Evolutionary conservation across 202 grass and related monocot genomes (phyloP).

Genomic region (Zoysia matrella): DNA sequence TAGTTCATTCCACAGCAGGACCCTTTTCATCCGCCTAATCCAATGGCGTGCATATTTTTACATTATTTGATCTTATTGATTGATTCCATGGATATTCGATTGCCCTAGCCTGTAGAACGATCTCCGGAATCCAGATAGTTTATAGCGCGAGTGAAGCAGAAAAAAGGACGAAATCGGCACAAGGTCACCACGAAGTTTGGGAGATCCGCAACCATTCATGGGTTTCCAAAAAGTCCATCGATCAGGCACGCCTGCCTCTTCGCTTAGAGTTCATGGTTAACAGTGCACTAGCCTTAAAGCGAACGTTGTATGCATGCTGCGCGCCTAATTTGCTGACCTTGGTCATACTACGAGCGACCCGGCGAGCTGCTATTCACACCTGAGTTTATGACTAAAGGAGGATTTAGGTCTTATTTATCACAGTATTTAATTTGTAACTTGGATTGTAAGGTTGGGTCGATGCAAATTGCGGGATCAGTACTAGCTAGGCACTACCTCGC

Average conservation of each 20-base stretch:
- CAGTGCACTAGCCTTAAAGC: background rate
- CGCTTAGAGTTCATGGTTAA: constrained; percentile 27
- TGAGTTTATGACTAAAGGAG: constrained; percentile 23
- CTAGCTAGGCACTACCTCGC: too few species aligned
- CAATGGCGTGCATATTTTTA: background rate
- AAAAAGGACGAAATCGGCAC: constrained; percentile 3
- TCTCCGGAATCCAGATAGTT: background rate
- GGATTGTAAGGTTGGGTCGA: too few species aligned
- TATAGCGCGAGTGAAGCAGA: background rate
- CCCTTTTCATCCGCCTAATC: constrained; percentile 28
- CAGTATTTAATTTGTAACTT: too few species aligned
- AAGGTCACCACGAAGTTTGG: constrained; percentile 40
- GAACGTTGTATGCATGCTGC: constrained; percentile 27
- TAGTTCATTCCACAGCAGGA: background rate
- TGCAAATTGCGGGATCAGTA: too few species aligned
- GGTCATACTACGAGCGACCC: constrained; percentile 21
- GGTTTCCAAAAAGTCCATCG: constrained; percentile 5
- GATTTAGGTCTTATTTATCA: background rate
- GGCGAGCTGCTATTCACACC: constrained; percentile 39
- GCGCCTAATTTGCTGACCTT: constrained; percentile 48
- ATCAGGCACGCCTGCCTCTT: background rate
- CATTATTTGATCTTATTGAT: too few species aligned
- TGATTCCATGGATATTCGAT: too few species aligned
- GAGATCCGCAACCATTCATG: constrained; percentile 39
- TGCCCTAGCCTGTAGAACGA: background rate